A percentile compares a stretch with the other conserved stretches of the same genome.
These are phyloP conservation scores for Phyllachora maydis DNA, from an alignment of 2,329 filamentous ascomycete genomes.

Conservation along the genomic window DNA sequence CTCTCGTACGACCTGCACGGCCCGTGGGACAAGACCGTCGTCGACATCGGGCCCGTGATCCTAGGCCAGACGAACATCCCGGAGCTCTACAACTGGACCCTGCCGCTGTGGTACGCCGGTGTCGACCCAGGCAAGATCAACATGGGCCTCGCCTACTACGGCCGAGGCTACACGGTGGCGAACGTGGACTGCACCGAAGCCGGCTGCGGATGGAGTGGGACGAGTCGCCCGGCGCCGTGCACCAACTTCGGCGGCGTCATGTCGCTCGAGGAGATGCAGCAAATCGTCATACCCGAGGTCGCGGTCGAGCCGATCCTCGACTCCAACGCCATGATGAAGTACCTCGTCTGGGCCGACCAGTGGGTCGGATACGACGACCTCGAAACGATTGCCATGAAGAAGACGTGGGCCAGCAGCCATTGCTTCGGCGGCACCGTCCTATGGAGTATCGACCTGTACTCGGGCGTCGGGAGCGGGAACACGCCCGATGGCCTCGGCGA, in stretches of 20 bases:
- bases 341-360: slow-evolving; percentile 8
- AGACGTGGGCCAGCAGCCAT: slow-evolving; percentile 6
- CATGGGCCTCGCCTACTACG: slow-evolving; percentile 24
- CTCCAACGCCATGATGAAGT: slow-evolving; percentile 8
- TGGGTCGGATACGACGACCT: slow-evolving; percentile 9
- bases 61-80: no score
- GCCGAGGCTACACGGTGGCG: slow-evolving; percentile 18
- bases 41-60: no score
- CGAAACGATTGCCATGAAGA: slow-evolving; percentile 8
- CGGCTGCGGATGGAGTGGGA: slow-evolving; percentile 7
- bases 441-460: slow-evolving; percentile 10
- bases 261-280: slow-evolving; percentile 11
- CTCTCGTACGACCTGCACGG: slow-evolving; percentile 21
- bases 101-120: slow-evolving; percentile 18
- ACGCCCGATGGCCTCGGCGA: no score
- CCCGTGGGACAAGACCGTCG: slow-evolving; percentile 15
- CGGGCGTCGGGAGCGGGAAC: no score
- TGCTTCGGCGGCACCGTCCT: slow-evolving; percentile 14
- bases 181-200: slow-evolving; percentile 8
- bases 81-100: slow-evolving; percentile 15
- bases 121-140: slow-evolving; percentile 19
- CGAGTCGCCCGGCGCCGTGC: slow-evolving; percentile 10
- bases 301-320: slow-evolving; percentile 5
- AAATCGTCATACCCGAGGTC: slow-evolving; percentile 7
- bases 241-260: slow-evolving; percentile 11